phyloP scores from a whole-genome alignment of 495 filamentous ascomycete genomes.

The Oidiodendron maius region DNA sequence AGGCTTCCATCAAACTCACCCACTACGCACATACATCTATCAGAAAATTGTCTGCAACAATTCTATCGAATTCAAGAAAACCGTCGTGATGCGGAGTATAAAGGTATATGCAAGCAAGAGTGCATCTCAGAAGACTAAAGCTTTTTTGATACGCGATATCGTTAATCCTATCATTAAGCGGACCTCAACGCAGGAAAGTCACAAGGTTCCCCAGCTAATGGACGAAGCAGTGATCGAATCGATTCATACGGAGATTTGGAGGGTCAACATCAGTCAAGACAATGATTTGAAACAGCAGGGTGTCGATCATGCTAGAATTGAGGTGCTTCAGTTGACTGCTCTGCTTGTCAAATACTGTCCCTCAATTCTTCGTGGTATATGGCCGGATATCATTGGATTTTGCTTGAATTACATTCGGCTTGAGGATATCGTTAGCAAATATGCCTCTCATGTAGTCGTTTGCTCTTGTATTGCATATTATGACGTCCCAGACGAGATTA shows the following conservation, averaged over 20 bases:
- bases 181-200: slow-evolving; percentile 65
- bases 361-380: slow-evolving; percentile 73
- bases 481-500: slow-evolving; percentile 94
- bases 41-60: slow-evolving; percentile 73
- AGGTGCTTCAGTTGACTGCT: slow-evolving; percentile 88
- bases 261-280: slow-evolving; percentile 74
- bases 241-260: slow-evolving; percentile 92
- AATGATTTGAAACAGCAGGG: slow-evolving; percentile 83
- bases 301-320: slow-evolving; percentile 93
- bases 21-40: slow-evolving; percentile 79
- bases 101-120: slow-evolving; percentile 76
- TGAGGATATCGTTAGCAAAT: slow-evolving; percentile 98
- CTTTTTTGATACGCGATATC: slow-evolving; percentile 84
- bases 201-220: slow-evolving; percentile 68
- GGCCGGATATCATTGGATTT: slow-evolving; percentile 98
- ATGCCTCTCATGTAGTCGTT: slow-evolving; percentile 94
- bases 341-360: slow-evolving; percentile 92
- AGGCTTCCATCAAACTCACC: slow-evolving; percentile 70
- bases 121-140: slow-evolving; percentile 81
- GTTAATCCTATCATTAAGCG: slow-evolving; percentile 96
- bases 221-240: slow-evolving; percentile 85
- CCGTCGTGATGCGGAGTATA: slow-evolving; percentile 76
- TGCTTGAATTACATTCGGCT: slow-evolving; percentile 98
- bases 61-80: slow-evolving; percentile 83
- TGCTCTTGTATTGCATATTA: slow-evolving; percentile 97